Conservation (phyloP, 352 stramenopile genomes). For the Globisporangium perplexum region DNA sequence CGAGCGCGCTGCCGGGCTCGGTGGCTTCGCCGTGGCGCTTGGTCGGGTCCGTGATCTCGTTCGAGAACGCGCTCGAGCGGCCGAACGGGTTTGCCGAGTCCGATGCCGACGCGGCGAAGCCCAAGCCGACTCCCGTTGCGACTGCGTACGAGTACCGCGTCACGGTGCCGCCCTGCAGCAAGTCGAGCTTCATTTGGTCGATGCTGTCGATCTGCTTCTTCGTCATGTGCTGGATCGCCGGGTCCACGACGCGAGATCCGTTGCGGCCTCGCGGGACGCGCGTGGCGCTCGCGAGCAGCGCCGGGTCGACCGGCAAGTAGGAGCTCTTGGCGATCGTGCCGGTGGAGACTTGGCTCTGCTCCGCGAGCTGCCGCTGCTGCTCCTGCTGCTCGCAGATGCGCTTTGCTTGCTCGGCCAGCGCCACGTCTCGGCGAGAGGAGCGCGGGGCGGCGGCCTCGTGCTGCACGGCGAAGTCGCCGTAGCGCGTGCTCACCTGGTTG, state of each 20-base stretch:
- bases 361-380: conserved; percentile 19
- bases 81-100: conserved; percentile 58
- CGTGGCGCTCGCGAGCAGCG: conserved; percentile 20
- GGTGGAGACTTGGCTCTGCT: conserved; percentile 14
- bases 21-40: conserved; percentile 69
- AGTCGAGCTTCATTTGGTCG: conserved; percentile 60
- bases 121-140: conserved; percentile 41
- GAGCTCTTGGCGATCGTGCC: conserved; percentile 30
- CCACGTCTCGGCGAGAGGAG: conserved; percentile 33
- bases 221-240: conserved; percentile 48
- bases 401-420: conserved; percentile 36
- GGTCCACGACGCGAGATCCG: conserved; percentile 40
- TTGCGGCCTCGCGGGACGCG: conserved; percentile 54
- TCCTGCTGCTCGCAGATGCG: conserved; percentile 30
- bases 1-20: conserved; percentile 38
- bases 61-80: conserved; percentile 65
- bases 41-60: conserved; percentile 53
- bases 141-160: conserved; percentile 72
- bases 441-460: conserved; percentile 25
- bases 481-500: conserved; percentile 41
- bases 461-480: conserved; percentile 33
- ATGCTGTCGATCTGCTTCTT: conserved; percentile 66
- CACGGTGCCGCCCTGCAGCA: conserved; percentile 32
- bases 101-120: conserved; percentile 45
- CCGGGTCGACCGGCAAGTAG: conserved; percentile 28